Base-by-base conservation (phyloP, 23 red algal species). In the Chondrus crispus region DNA sequence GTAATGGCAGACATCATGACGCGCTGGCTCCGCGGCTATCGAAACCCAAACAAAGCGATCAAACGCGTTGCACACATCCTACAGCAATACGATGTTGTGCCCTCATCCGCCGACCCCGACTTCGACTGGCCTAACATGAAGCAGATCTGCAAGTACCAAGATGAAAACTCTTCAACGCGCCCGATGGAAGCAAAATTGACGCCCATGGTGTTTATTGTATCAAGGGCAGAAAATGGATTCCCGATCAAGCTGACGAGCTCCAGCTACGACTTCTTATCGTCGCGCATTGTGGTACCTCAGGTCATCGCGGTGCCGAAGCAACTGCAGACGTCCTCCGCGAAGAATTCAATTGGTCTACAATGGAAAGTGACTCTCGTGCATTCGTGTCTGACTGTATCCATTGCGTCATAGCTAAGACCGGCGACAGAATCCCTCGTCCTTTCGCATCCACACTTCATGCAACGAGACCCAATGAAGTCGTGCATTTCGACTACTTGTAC, bases 401-500 rank as follows among this genome's bases (percentile, higher is more conserved):
- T 40, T 91, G 87, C 36, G 10, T 69, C 4, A 12, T 51, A 6
- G 52, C 73, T 18, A 48, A 33, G 46, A 9, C 57, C 41, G 72
- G 87, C 2, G n/a, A 66, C 8, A 44, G 68, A 8, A 49, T 81
- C 35, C 50, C 55, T 1, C 51, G 73, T 20, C 87, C 87, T 22
- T 36, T 81, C 13, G 87, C 49, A 20, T 30, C 11, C 5, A 74
- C 87, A 20, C 10, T 91, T 29, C 52, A 91, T 68, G 87, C 18
- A 22, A 35, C 18, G 24, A 43, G 35, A 33, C 73, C 54, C 24
- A 82, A 82, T 45, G 46, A 82, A 4, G 78, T 82, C 30, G 48
- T 82, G 35, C 78, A 82, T 38, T 62, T 82, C 10, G 72, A 91
- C 5, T 91, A 60, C 74, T 28, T 81, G 2, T 68, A 68, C 32